phyloP scores from a whole-genome alignment of 73 alveolate species.

The Tetrahymena malaccensis region DNA sequence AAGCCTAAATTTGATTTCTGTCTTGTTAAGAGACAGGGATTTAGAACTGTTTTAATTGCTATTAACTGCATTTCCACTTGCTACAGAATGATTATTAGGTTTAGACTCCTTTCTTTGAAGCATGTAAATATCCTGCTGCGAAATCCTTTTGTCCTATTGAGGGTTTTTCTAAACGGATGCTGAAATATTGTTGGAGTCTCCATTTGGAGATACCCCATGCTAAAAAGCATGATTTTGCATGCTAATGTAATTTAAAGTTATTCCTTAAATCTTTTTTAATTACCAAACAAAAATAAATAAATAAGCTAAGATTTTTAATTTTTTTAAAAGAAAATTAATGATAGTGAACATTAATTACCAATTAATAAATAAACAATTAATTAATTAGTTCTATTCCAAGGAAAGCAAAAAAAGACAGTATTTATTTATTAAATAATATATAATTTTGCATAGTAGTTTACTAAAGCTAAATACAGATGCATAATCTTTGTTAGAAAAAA shows the following conservation, averaged over 20 bases:
- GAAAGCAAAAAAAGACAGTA: neutral
- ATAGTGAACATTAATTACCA: neutral
- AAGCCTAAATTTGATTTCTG: neutral
- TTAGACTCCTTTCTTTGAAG: neutral
- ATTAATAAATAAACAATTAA: too few species aligned
- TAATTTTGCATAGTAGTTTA: too few species aligned
- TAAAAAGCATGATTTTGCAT: neutral
- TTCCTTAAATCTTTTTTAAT: neutral
- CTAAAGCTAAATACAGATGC: too few species aligned
- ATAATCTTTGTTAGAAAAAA: too few species aligned
- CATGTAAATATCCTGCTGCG: neutral
- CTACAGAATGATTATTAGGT: neutral
- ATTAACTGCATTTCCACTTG: neutral
- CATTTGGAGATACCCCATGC: neutral
- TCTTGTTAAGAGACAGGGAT: neutral
- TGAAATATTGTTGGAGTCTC: neutral
- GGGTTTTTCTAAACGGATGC: neutral
- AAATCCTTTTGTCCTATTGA: neutral
- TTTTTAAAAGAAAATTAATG: neutral
- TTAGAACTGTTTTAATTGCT: neutral
- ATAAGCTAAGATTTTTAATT: neutral
- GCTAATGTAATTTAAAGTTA: neutral
- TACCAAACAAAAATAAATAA: neutral
- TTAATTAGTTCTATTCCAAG: neutral
- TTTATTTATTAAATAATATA: too few species aligned